These are phyloP conservation scores for Phytophthora kernoviae DNA, from an alignment of 352 stramenopile species.

Conservation along the genomic window DNA sequence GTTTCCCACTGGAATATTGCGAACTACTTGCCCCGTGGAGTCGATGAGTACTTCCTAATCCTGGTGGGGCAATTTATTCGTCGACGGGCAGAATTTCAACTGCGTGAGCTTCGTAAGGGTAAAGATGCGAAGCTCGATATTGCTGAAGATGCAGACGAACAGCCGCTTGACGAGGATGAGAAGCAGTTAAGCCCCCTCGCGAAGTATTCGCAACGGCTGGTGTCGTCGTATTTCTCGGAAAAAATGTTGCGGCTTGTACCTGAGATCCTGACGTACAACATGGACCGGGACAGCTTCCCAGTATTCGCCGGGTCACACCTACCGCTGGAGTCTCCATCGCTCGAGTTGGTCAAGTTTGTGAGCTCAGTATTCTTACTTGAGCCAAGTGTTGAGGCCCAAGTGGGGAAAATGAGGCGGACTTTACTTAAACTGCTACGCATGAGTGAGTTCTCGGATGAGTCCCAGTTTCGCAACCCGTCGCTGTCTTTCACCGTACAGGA, in stretches of 20 bases:
- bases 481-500: slow-evolving; percentile 96
- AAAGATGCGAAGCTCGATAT: slow-evolving; percentile 18
- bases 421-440: slow-evolving; percentile 85
- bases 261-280: slow-evolving; percentile 75
- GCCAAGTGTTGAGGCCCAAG: slow-evolving; percentile 86
- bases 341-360: slow-evolving; percentile 98
- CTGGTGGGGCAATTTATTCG: slow-evolving; percentile 91
- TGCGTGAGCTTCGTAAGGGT: slow-evolving; percentile 29
- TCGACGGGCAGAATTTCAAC: slow-evolving; percentile 65
- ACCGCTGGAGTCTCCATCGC: slow-evolving; percentile 79
- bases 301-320: slow-evolving; percentile 88
- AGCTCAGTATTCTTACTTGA: slow-evolving; percentile 94
- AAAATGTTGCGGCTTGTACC: slow-evolving; percentile 81
- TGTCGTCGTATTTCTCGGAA: slow-evolving; percentile 77
- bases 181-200: slow-evolving; percentile 55
- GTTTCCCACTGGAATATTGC: slow-evolving; percentile 91
- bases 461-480: slow-evolving; percentile 94
- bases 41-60: slow-evolving; percentile 89
- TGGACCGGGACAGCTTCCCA: slow-evolving; percentile 76
- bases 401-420: slow-evolving; percentile 91
- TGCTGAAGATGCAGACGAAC: slow-evolving; percentile 27
- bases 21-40: slow-evolving; percentile 81
- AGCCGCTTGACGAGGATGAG: slow-evolving; percentile 55
- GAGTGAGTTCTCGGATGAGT: slow-evolving; percentile 80
- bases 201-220: slow-evolving; percentile 74